Conservation (phyloP, 2,329 filamentous ascomycete species). For the Aspergillus pseudoviridinutans region DNA sequence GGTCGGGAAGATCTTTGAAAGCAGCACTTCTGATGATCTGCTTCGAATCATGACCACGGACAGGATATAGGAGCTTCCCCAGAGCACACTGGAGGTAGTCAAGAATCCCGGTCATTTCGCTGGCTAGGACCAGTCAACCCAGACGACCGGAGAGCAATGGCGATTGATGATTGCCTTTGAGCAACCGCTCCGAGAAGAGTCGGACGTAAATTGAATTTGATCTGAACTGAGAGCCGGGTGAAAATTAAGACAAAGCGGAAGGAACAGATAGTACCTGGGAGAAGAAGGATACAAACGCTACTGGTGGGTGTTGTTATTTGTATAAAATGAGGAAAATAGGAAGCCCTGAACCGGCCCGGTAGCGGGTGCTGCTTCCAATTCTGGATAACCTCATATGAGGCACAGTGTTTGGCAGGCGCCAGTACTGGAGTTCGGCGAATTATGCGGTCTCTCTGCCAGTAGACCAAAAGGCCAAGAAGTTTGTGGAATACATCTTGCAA, state of each 20-base stretch:
- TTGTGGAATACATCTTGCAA: neutral
- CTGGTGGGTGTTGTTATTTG: neutral
- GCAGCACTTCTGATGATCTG: slow-evolving; percentile 20
- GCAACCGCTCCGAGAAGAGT: neutral
- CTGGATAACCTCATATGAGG: neutral
- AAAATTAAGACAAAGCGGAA: neutral
- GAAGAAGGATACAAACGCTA: neutral
- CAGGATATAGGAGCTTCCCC: slow-evolving; percentile 18
- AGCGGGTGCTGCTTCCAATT: slow-evolving; percentile 11
- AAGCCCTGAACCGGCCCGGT: slow-evolving; percentile 18
- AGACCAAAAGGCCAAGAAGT: neutral
- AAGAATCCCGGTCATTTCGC: slow-evolving; percentile 10
- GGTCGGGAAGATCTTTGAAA: slow-evolving; percentile 18
- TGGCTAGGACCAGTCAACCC: neutral
- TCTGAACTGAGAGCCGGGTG: neutral
- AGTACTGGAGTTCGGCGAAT: neutral
- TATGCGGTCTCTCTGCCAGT: neutral
- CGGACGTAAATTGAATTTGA: neutral
- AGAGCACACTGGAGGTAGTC: slow-evolving; percentile 19
- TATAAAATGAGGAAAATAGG: slow-evolving; percentile 4
- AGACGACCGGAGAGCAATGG: neutral
- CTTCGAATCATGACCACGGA: slow-evolving; percentile 23
- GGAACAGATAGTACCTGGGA: neutral
- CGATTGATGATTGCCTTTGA: neutral
- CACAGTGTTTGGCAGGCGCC: neutral